These are phyloP conservation scores for Ogataea polymorpha DNA, from an alignment of 805 yeast genomes.

Conservation along the genomic window DNA sequence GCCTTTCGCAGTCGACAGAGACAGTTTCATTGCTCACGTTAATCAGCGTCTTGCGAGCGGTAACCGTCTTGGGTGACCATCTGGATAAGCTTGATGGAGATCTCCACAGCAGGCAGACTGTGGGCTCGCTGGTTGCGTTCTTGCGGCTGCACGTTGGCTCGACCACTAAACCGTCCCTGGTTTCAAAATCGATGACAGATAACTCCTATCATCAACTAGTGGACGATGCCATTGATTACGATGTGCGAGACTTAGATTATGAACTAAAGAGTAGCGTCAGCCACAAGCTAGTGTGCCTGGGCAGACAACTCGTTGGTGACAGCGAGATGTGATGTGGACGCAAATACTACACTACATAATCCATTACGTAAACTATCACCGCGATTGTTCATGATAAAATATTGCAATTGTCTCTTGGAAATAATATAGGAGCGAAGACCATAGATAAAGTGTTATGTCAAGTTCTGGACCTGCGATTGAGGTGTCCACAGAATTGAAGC, in stretches of 20 bases:
- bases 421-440: conserved; percentile 1
- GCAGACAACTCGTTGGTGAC: conserved; percentile 31
- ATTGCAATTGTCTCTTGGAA: background rate
- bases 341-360: background rate
- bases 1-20: conserved; percentile 15
- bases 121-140: conserved; percentile 24
- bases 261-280: conserved; percentile 31
- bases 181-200: background rate
- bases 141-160: conserved; percentile 26
- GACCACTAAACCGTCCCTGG: background rate
- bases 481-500: conserved; percentile 10
- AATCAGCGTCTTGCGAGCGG: conserved; percentile 26
- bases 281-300: conserved; percentile 28
- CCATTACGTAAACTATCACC: background rate
- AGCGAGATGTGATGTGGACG: background rate
- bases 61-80: conserved; percentile 21
- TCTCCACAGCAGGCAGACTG: conserved; percentile 12
- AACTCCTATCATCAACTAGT: conserved; percentile 1
- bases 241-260: conserved; percentile 25
- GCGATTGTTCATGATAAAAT: background rate
- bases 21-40: conserved; percentile 30
- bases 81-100: conserved; percentile 11
- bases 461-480: conserved; percentile 9
- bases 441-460: conserved; percentile 9
- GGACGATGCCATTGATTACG: conserved; percentile 16